Evolutionary conservation across 208 protist species (phyloP), one percentile per base, ranked within the genome.

Genomic region (Tritrichomonas foetus): DNA sequence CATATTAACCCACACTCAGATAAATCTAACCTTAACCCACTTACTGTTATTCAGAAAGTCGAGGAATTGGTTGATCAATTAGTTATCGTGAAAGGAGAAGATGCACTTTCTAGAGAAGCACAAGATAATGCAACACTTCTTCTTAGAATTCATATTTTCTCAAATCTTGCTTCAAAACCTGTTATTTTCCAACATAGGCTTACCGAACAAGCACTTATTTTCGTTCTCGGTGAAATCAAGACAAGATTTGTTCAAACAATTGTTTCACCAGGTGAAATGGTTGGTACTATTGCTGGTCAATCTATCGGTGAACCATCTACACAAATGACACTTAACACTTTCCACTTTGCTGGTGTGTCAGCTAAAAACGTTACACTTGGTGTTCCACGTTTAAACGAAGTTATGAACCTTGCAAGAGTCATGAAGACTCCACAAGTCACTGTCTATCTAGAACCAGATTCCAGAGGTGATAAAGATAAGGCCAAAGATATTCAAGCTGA

Each of bases 291-390:
- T 57, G 99, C 99, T 33, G 98, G 98, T 22, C 99, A 99, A 97
- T 99, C 98, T 14, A 99, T 99, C 94, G 98, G 98, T 53, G 99
- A 99, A 96, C 99, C 99, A 25, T 98, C 99, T 2, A 99, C 99
- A 82, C 99, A 99, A 96, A 99, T 99, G 99, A 99, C 99, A 20
- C 97, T 99, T 9, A 99, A 99, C 96, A 99, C 99, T 50, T 99
- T 99, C 97, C 99, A 99, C 96, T 99, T 98, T 95, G 99, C 99
- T 57, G 99, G 99, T 95, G 98, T 99, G 89, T 98, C 98, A 11
- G 97, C 97, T 75, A 99, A 99, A 96, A 99, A 99, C 96, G 99
- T 99, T 39, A 99, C 99, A 9, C 97, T 99, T 44, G 99, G 99
- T 95, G 98, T 99, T 49, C 99, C 99, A 39, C 98, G 99, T 47